Base-by-base conservation (phyloP, 371 early-diverging fungal species). In the Mucor mucedo region DNA sequence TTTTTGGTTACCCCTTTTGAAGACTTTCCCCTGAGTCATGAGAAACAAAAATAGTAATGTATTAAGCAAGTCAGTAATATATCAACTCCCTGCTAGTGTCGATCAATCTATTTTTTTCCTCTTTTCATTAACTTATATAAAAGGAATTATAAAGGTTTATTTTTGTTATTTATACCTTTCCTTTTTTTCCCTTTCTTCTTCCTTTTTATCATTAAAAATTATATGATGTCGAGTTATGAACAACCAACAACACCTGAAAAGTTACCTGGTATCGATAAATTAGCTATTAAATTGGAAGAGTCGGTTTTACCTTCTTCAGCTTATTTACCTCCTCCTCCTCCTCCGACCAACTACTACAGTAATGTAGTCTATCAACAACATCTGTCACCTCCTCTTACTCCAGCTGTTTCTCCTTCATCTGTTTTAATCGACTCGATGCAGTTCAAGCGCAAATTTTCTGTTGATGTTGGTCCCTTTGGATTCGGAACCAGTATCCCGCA, bases 381-480 rank as follows among this genome's bases (percentile, higher is more conserved):
- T 53, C 56, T 73, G 47, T 73, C 73, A 32, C 73, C 73, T 62
- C 73, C 73, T 28, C 52, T 73, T 21, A 73, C 73, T 7, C 73
- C 73, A 59, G 73, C 73, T 32, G 70, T 73, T 10, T 73, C 73
- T 44, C 73, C 73, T 59, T 70, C 73, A 14, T 73, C 73, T 44
- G 61, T 73, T 38, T 52, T 73, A 10, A 28, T 65, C 27, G 71
- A 71, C 42, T 71, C 71, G 33, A 63, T 73, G 68, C 65, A 72
- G 42, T 73, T 69, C 49, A 70, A 77, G 62, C 74, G 82, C 10
- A 82, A 78, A 53, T 79, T 69, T 55, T 82, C 82, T 13, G 75
- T 82, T n/a, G 82, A 82, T 66, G 73, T 79, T 8, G 79, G 79
- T 28, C 79, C 82, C 9, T 78, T 82, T 68, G 70, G 79, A 45